Percentiles rank a stretch among this genome's conserved stretches.
Conservation (phyloP, 441 rosid species). For the Populus hybrid region DNA sequence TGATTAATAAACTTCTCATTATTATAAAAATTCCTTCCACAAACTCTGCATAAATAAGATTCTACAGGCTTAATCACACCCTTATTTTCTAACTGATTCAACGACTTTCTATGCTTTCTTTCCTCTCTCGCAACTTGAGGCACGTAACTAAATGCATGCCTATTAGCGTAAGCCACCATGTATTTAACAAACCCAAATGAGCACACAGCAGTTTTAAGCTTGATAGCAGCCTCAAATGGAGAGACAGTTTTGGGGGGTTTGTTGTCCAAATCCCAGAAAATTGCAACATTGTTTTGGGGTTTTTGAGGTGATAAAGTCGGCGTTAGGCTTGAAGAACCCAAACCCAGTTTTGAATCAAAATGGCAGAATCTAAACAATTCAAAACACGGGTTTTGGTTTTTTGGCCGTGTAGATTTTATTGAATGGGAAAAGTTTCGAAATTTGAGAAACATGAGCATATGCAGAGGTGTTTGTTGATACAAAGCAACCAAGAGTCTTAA, state of each 20-base stretch:
- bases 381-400: constrained; percentile 16
- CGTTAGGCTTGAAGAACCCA: constrained; percentile 24
- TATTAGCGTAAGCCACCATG: constrained; percentile 66
- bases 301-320: constrained; percentile 14
- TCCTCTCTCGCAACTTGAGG: constrained; percentile 51
- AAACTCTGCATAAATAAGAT: constrained; percentile 64
- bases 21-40: constrained; percentile 66
- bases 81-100: constrained; percentile 56
- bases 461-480: background rate
- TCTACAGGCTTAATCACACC: constrained; percentile 52
- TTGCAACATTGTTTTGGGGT: constrained; percentile 34
- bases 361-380: constrained; percentile 20
- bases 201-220: constrained; percentile 58
- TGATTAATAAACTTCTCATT: constrained; percentile 66
- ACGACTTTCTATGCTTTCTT: constrained; percentile 49
- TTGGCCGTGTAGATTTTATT: constrained; percentile 5
- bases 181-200: constrained; percentile 57
- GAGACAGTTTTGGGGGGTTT: too few species aligned
- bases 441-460: constrained; percentile 18
- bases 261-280: constrained; percentile 4
- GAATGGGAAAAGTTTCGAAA: constrained; percentile 8
- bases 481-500: background rate
- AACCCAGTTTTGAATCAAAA: constrained; percentile 23
- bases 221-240: constrained; percentile 54
- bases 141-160: constrained; percentile 45